These are phyloP conservation scores for Aspergillus felis DNA, from an alignment of 2,329 filamentous ascomycete species.

Conservation along the genomic window DNA sequence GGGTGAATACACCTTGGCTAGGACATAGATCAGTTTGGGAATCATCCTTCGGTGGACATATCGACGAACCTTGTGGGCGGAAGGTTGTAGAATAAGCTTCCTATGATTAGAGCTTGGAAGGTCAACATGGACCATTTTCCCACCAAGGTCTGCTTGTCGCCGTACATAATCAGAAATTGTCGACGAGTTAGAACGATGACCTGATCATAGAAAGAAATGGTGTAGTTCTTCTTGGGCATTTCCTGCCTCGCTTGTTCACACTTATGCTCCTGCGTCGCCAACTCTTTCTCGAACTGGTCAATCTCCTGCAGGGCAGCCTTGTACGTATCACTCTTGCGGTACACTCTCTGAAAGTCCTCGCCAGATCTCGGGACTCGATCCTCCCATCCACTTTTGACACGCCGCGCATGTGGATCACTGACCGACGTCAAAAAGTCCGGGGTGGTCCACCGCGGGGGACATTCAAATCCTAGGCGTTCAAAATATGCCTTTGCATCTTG, in stretches of 20 bases:
- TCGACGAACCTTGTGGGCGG: slow-evolving; percentile 43
- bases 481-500: slow-evolving; percentile 66
- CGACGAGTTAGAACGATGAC: slow-evolving; percentile 53
- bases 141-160: slow-evolving; percentile 48
- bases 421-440: slow-evolving; percentile 76
- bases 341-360: slow-evolving; percentile 53
- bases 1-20: slow-evolving; percentile 53
- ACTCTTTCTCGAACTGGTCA: slow-evolving; percentile 50
- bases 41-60: no score
- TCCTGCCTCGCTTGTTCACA: slow-evolving; percentile 37
- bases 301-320: slow-evolving; percentile 47
- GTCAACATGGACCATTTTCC: slow-evolving; percentile 50
- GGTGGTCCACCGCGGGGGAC: slow-evolving; percentile 67
- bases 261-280: slow-evolving; percentile 40
- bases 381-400: slow-evolving; percentile 55
- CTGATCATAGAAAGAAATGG: slow-evolving; percentile 49
- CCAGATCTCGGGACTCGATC: slow-evolving; percentile 53
- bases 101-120: slow-evolving; percentile 45
- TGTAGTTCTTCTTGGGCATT: slow-evolving; percentile 50
- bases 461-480: slow-evolving; percentile 66
- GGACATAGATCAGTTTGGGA: slow-evolving; percentile 1
- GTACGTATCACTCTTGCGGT: slow-evolving; percentile 46
- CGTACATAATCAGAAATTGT: slow-evolving; percentile 51
- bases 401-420: slow-evolving; percentile 58
- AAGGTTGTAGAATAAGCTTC: slow-evolving; percentile 52